These are phyloP conservation scores for Gossypium aridum DNA, from an alignment of 441 rosid species.

Conservation along the genomic window DNA sequence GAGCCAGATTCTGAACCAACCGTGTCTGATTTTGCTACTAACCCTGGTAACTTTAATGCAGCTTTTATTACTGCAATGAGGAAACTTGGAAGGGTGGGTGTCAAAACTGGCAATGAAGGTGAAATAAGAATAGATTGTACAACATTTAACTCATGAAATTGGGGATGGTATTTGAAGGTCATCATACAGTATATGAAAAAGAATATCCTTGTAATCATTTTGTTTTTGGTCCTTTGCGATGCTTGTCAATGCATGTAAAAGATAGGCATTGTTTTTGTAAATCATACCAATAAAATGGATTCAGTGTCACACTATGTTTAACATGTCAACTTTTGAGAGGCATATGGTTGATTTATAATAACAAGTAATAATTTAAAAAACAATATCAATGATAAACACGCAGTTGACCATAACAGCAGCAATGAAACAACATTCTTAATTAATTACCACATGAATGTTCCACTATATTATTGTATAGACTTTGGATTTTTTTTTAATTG, in stretches of 20 bases:
- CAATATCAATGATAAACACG: not conserved
- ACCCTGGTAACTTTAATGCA: not conserved
- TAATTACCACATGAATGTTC: not conserved
- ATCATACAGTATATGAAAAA: too few species aligned
- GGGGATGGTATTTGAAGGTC: conserved; percentile 8
- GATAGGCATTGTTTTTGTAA: not conserved
- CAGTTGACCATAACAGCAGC: not conserved
- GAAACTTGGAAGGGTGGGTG: not conserved
- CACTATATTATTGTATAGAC: not conserved
- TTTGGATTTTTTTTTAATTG: not conserved
- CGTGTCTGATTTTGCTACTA: not conserved
- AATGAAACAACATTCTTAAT: not conserved
- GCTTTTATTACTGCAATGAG: not conserved
- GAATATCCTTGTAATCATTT: too few species aligned
- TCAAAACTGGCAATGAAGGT: not conserved
- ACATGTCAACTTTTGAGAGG: too few species aligned
- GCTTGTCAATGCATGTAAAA: not conserved
- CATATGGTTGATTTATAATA: not conserved
- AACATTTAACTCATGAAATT: conserved; percentile 37
- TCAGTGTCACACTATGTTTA: not conserved
- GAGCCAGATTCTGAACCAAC: not conserved
- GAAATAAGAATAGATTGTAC: not conserved
- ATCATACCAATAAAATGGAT: not conserved
- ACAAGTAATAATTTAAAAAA: not conserved
- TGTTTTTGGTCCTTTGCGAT: not conserved